Evolutionary conservation across 768 basidiomycete species (phyloP).

Genomic region (Botryobasidium botryosum): DNA sequence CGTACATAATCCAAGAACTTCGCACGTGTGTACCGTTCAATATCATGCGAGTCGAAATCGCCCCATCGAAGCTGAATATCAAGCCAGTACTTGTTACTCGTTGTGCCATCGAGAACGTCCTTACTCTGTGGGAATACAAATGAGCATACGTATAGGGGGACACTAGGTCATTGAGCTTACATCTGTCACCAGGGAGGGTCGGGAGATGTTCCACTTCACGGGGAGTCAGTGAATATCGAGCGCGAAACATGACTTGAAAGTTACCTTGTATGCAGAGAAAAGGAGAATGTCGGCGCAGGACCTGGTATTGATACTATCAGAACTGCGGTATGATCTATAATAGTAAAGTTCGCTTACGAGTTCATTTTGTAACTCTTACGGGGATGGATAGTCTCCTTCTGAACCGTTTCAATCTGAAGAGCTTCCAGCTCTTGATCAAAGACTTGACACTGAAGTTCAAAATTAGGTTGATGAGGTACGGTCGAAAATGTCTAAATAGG

Average conservation of each 20-base stretch:
- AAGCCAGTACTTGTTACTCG: slow-evolving; percentile 97
- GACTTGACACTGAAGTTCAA: slow-evolving; percentile 60
- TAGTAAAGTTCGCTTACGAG: slow-evolving; percentile 38
- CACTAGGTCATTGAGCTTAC: slow-evolving; percentile 26
- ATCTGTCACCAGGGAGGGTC: slow-evolving; percentile 89
- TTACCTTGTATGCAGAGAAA: slow-evolving; percentile 81
- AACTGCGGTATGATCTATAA: not conserved
- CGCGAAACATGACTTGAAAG: not conserved
- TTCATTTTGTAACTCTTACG: slow-evolving; percentile 99
- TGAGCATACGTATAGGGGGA: not conserved
- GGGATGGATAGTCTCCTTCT: slow-evolving; percentile 98
- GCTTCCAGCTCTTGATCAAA: slow-evolving; percentile 99
- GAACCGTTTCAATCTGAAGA: slow-evolving; percentile 95
- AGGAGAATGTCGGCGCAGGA: slow-evolving; percentile 97
- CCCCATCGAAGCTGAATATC: slow-evolving; percentile 94
- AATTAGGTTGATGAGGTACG: not conserved
- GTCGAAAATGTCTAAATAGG: not conserved
- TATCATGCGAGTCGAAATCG: slow-evolving; percentile 98
- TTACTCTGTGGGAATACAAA: slow-evolving; percentile 42
- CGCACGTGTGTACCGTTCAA: slow-evolving; percentile 94
- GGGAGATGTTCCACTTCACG: slow-evolving; percentile 84
- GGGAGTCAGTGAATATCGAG: not conserved
- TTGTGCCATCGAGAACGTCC: slow-evolving; percentile 94
- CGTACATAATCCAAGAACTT: slow-evolving; percentile 95
- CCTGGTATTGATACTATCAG: slow-evolving; percentile 1